A percentile compares a stretch with the other conserved stretches of the same genome.
These are phyloP conservation scores for Spizellomyces sp. DNA, from an alignment of 192 early-diverging fungal species.

Conservation along the genomic window DNA sequence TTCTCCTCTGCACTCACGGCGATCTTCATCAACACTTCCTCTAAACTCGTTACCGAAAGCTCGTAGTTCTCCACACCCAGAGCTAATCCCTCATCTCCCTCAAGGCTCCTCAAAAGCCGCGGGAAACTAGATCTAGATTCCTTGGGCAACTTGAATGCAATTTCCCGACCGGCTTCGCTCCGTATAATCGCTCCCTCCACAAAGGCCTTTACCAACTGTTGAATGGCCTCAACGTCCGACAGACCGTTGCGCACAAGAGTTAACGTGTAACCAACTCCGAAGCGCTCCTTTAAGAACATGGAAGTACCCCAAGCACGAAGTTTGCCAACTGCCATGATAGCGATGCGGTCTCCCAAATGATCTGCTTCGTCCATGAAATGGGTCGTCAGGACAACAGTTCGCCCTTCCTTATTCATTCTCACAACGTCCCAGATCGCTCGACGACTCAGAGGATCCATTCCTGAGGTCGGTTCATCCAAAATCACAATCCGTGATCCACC, in stretches of 20 bases:
- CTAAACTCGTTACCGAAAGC: slow-evolving; percentile 48
- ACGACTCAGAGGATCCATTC: slow-evolving; percentile 57
- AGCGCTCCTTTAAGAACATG: slow-evolving; percentile 58
- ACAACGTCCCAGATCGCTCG: slow-evolving; percentile 61
- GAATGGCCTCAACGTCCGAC: slow-evolving; percentile 14
- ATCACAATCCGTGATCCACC: slow-evolving; percentile 54
- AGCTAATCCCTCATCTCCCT: slow-evolving; percentile 18
- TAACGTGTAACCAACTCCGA: slow-evolving; percentile 61
- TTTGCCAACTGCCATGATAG: slow-evolving; percentile 52
- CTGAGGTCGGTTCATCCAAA: slow-evolving; percentile 53
- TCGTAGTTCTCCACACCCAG: slow-evolving; percentile 37
- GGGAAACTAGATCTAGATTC: background rate
- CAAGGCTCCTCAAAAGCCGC: slow-evolving; percentile 1
- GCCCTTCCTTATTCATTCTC: slow-evolving; percentile 43
- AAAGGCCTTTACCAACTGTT: background rate
- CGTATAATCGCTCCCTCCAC: slow-evolving; percentile 22
- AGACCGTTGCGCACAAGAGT: slow-evolving; percentile 36
- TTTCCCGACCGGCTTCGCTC: slow-evolving; percentile 4
- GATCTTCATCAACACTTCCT: slow-evolving; percentile 54
- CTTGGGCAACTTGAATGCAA: slow-evolving; percentile 13
- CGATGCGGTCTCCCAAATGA: slow-evolving; percentile 47
- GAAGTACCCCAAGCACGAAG: slow-evolving; percentile 55
- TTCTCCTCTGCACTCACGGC: background rate
- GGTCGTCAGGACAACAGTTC: slow-evolving; percentile 61
- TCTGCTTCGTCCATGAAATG: slow-evolving; percentile 73